Conservation (phyloP, 2,329 filamentous ascomycete genomes). For the Colletotrichum sp. region DNA sequence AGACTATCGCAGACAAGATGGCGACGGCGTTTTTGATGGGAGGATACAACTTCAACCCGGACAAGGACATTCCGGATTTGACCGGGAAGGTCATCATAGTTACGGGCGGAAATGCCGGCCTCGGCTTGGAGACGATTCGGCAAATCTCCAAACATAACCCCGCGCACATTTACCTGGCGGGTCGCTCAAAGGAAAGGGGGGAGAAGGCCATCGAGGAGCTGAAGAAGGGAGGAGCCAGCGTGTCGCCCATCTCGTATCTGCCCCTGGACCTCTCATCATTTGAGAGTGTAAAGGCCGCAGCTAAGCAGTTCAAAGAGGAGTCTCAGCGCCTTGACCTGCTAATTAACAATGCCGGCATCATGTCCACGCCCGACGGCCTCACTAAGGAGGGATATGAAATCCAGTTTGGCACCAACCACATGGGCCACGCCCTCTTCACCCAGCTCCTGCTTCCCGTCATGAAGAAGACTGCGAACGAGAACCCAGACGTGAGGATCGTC, state of each 20-base stretch:
- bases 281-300: slow-evolving; percentile 18
- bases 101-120: slow-evolving; percentile 44
- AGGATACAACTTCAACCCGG: slow-evolving; percentile 9
- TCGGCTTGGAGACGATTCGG: slow-evolving; percentile 43
- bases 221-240: background rate
- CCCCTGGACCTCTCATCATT: slow-evolving; percentile 19
- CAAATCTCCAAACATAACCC: slow-evolving; percentile 40
- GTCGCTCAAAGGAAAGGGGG: background rate
- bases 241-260: background rate
- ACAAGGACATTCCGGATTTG: slow-evolving; percentile 35
- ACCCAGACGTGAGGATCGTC: slow-evolving; percentile 32
- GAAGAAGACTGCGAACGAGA: slow-evolving; percentile 22
- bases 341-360: slow-evolving; percentile 30
- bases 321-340: slow-evolving; percentile 34
- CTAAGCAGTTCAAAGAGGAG: slow-evolving; percentile 4
- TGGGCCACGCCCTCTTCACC: slow-evolving; percentile 30
- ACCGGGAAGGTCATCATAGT: slow-evolving; percentile 39
- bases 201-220: slow-evolving; percentile 11
- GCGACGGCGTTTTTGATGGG: slow-evolving; percentile 10
- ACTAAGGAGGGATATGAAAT: slow-evolving; percentile 33
- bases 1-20: background rate
- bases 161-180: slow-evolving; percentile 23
- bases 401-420: slow-evolving; percentile 34
- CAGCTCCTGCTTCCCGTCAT: slow-evolving; percentile 27
- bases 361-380: slow-evolving; percentile 28